phyloP scores from a whole-genome alignment of 2,329 filamentous ascomycete genomes.

The Magnaporthales sp. region DNA sequence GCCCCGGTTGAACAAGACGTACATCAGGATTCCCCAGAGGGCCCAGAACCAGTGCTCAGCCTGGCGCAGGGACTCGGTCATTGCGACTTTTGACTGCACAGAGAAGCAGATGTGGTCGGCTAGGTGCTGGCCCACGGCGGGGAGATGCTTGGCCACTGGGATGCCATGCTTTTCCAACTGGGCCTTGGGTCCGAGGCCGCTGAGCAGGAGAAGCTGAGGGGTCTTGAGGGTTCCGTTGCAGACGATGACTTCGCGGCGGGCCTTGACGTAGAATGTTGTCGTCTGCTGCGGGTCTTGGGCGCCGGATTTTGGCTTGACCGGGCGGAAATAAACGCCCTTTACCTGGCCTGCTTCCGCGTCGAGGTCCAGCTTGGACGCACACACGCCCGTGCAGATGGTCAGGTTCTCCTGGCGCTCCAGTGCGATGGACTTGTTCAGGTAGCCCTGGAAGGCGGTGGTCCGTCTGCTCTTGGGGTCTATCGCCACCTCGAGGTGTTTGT shows the following conservation, averaged over 20 bases:
- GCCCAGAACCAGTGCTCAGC: conserved; percentile 13
- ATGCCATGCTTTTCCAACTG: conserved; percentile 14
- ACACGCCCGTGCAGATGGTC: conserved; percentile 20
- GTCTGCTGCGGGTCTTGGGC: not conserved
- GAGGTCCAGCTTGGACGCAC: conserved; percentile 19
- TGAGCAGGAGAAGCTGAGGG: conserved; percentile 22
- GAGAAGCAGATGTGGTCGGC: conserved; percentile 20
- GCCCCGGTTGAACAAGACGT: conserved; percentile 18
- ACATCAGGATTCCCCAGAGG: conserved; percentile 20
- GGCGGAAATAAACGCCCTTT: conserved; percentile 16
- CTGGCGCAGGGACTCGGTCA: conserved; percentile 14
- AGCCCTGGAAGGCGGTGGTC: conserved; percentile 17
- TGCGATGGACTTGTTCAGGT: conserved; percentile 15
- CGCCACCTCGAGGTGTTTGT: conserved; percentile 17
- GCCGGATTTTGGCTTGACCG: conserved; percentile 3
- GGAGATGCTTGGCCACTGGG: conserved; percentile 15
- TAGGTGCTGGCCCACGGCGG: conserved; percentile 17
- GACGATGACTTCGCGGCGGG: conserved; percentile 21
- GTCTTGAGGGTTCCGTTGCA: conserved; percentile 19
- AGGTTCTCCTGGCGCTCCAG: conserved; percentile 13
- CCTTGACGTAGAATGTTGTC: conserved; percentile 13
- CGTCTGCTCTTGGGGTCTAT: conserved; percentile 2
- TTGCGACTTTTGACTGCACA: conserved; percentile 17
- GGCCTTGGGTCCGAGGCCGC: conserved; percentile 20
- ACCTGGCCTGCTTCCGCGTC: conserved; percentile 12